Percentiles rank a stretch among this genome's conserved stretches.
Conservation (phyloP, 352 stramenopile genomes). For the Phytophthora boehmeriae region DNA sequence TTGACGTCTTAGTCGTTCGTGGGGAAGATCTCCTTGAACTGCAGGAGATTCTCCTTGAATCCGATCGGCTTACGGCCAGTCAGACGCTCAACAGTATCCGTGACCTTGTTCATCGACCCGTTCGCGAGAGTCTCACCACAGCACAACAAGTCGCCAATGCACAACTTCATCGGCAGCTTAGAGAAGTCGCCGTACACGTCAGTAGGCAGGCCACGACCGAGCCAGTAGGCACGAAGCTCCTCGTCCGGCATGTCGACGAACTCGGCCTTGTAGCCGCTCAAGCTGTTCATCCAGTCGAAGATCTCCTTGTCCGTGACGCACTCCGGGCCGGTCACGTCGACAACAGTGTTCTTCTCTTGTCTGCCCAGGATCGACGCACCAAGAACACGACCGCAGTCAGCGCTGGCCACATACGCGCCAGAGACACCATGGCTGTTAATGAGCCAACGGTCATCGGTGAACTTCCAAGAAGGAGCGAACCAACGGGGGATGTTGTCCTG, state of each 20-base stretch:
- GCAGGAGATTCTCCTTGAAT: slow-evolving; percentile 31
- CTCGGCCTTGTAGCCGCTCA: slow-evolving; percentile 23
- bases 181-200: slow-evolving; percentile 31
- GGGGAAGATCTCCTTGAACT: slow-evolving; percentile 34
- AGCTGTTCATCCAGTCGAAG: slow-evolving; percentile 27
- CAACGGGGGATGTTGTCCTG: slow-evolving; percentile 10
- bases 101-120: slow-evolving; percentile 33
- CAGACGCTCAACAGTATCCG: slow-evolving; percentile 31
- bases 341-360: slow-evolving; percentile 25
- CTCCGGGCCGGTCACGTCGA: slow-evolving; percentile 18
- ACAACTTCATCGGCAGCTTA: slow-evolving; percentile 29
- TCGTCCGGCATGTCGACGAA: slow-evolving; percentile 25
- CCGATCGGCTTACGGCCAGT: slow-evolving; percentile 27
- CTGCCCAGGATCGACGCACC: slow-evolving; percentile 27
- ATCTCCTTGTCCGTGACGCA: slow-evolving; percentile 15
- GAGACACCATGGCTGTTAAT: slow-evolving; percentile 9
- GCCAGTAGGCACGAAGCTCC: slow-evolving; percentile 22
- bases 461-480: slow-evolving; percentile 13
- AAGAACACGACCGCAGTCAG: slow-evolving; percentile 22
- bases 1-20: slow-evolving; percentile 20
- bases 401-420: slow-evolving; percentile 13
- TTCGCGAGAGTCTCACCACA: slow-evolving; percentile 32
- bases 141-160: slow-evolving; percentile 31
- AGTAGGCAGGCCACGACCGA: slow-evolving; percentile 22
- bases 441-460: slow-evolving; percentile 12